Conservation (phyloP, 805 yeast species). For the Brettanomyces custersianus region DNA sequence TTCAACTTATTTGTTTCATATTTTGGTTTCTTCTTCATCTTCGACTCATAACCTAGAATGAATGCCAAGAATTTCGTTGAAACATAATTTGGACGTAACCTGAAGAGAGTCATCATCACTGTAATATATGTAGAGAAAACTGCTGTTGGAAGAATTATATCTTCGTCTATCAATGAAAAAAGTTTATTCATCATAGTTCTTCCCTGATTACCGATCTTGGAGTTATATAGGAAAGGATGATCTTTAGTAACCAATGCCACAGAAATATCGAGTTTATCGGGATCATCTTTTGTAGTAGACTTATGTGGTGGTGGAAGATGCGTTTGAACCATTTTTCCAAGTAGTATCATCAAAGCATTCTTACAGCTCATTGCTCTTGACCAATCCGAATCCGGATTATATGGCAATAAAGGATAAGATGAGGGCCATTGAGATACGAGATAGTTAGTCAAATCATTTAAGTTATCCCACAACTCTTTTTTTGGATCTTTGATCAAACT, state of each 20-base stretch:
- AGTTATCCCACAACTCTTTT: slow-evolving; percentile 42
- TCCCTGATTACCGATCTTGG: slow-evolving; percentile 60
- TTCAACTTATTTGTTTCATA: slow-evolving; percentile 27
- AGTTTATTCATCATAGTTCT: slow-evolving; percentile 58
- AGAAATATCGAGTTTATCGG: slow-evolving; percentile 30
- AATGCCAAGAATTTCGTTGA: slow-evolving; percentile 45
- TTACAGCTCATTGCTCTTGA: slow-evolving; percentile 48
- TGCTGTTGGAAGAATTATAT: slow-evolving; percentile 45
- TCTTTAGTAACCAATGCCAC: slow-evolving; percentile 39
- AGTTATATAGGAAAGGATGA: slow-evolving; percentile 54
- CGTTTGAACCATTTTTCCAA: slow-evolving; percentile 47
- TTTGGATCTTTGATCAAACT: slow-evolving; percentile 40
- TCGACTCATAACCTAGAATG: slow-evolving; percentile 52
- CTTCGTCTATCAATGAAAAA: slow-evolving; percentile 45
- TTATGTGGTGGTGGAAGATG: slow-evolving; percentile 39
- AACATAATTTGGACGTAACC: slow-evolving; percentile 53
- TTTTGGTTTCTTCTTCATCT: slow-evolving; percentile 45
- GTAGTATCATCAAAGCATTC: slow-evolving; percentile 65
- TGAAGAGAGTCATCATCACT: slow-evolving; percentile 52
- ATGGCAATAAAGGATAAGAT: slow-evolving; percentile 41
- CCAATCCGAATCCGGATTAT: slow-evolving; percentile 41
- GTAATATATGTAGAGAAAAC: slow-evolving; percentile 61
- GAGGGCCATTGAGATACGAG: slow-evolving; percentile 57
- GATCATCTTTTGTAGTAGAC: slow-evolving; percentile 1
- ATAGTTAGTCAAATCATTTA: slow-evolving; percentile 45